phyloP scores from a whole-genome alignment of 2,329 filamentous ascomycete genomes.

The Clonostachys rhizophaga region DNA sequence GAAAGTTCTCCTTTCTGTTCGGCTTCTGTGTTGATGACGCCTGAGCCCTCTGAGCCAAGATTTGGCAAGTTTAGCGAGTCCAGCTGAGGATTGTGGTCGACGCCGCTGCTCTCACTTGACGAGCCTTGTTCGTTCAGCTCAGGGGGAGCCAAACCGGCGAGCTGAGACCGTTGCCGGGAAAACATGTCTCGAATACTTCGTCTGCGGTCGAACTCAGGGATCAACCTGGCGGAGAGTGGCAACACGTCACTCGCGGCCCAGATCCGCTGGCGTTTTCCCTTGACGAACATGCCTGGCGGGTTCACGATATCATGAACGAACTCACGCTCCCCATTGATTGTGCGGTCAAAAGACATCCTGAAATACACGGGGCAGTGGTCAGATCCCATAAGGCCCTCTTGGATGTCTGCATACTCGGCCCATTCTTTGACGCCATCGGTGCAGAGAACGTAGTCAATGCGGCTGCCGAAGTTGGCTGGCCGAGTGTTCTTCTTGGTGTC shows the following conservation, averaged over 20 bases:
- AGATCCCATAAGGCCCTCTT: conserved; percentile 89
- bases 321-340: conserved; percentile 37
- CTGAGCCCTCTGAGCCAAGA: not conserved
- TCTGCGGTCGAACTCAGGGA: conserved; percentile 83
- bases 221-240: conserved; percentile 73
- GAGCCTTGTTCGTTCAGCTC: not conserved
- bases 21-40: not conserved
- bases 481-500: conserved; percentile 91
- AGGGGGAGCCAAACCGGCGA: not conserved
- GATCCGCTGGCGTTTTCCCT: conserved; percentile 60
- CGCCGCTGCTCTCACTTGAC: not conserved
- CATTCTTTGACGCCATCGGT: conserved; percentile 73
- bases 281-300: conserved; percentile 63
- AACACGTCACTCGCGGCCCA: conserved; percentile 65
- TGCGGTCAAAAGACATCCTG: conserved; percentile 60
- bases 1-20: not conserved
- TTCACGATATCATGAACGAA: conserved; percentile 74
- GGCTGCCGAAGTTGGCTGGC: conserved; percentile 87
- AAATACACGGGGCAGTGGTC: conserved; percentile 96
- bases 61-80: not conserved
- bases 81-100: not conserved
- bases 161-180: conserved; percentile 17
- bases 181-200: conserved; percentile 95
- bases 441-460: conserved; percentile 92
- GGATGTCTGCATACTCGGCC: conserved; percentile 80